Evolutionary conservation across 257 asterid genomes (phyloP).

Genomic region (Salvia miltiorrhiza): DNA sequence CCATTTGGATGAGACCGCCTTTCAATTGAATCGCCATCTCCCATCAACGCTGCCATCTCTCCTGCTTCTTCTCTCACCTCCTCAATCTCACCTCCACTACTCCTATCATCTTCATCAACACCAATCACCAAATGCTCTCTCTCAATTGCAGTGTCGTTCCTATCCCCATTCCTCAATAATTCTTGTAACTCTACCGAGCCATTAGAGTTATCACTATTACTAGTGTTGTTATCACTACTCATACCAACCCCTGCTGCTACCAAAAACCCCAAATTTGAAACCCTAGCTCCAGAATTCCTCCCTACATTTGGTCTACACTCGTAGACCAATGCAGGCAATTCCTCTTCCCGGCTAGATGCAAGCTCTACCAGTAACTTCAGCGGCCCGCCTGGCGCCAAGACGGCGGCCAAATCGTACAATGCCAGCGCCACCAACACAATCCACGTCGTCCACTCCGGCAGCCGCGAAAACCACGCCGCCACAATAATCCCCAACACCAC

Average conservation of each 20-base stretch:
- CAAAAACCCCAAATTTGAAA: constrained; percentile 47
- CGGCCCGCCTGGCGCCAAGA: constrained; percentile 94
- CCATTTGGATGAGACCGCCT: constrained; percentile 26
- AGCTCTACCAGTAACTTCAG: constrained; percentile 85
- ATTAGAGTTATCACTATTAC: background rate
- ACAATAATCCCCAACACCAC: constrained; percentile 78
- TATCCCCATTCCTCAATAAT: constrained; percentile 27
- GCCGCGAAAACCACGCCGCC: constrained; percentile 85
- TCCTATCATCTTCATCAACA: constrained; percentile 25
- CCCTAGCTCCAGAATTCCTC: constrained; percentile 39
- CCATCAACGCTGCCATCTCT: constrained; percentile 66
- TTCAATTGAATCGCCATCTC: constrained; percentile 32
- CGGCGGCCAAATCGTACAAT: constrained; percentile 82
- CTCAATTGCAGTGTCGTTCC: constrained; percentile 28
- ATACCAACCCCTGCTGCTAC: constrained; percentile 47
- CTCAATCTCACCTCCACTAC: constrained; percentile 39
- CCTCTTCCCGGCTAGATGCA: constrained; percentile 82
- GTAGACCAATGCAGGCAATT: constrained; percentile 86
- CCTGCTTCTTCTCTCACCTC: constrained; percentile 51
- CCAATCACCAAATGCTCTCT: constrained; percentile 25
- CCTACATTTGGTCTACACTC: constrained; percentile 74
- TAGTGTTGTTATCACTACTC: constrained; percentile 22
- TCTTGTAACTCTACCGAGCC: constrained; percentile 52
- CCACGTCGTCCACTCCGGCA: constrained; percentile 99
- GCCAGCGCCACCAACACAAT: constrained; percentile 82